Conservation (phyloP, 495 filamentous ascomycete genomes). For the Astrothelium subdiscretum region DNA sequence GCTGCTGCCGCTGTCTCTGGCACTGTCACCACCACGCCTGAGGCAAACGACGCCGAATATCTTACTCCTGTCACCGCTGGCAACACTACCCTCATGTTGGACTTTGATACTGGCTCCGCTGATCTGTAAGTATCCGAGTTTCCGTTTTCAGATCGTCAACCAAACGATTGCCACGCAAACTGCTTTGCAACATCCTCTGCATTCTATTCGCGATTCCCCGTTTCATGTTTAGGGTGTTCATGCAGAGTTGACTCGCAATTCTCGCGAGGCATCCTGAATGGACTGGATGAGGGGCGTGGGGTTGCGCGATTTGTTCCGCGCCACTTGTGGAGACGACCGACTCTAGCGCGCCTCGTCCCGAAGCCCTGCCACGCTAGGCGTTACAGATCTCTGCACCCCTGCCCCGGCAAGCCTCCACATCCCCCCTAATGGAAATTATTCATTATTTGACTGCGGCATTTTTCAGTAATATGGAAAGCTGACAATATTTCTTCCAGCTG, state of each 20-base stretch:
- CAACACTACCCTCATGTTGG: slow-evolving; percentile 48
- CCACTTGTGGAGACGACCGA: not conserved
- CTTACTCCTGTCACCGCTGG: slow-evolving; percentile 57
- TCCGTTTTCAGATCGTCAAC: not conserved
- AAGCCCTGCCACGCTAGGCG: not conserved
- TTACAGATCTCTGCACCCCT: not conserved
- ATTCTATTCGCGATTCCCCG: not conserved
- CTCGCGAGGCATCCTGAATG: not conserved
- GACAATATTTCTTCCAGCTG: slow-evolving; percentile 13
- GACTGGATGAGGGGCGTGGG: too few relatives aligned
- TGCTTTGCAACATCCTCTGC: not conserved
- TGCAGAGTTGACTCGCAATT: not conserved
- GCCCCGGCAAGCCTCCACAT: not conserved
- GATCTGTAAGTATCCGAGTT: slow-evolving; percentile 48
- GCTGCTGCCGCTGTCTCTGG: slow-evolving; percentile 17
- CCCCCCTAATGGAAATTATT: slow-evolving; percentile 3
- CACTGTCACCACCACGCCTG: slow-evolving; percentile 31
- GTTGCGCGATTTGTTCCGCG: not conserved
- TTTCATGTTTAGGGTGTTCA: not conserved
- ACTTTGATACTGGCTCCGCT: slow-evolving; percentile 66
- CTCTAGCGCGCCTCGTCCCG: not conserved
- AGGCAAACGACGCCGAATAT: slow-evolving; percentile 50
- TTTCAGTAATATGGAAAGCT: slow-evolving; percentile 3
- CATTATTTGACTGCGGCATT: not conserved
- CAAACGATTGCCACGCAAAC: not conserved